Base-by-base conservation (phyloP, 139 green algal genomes). In the Pleodorina starrii region DNA sequence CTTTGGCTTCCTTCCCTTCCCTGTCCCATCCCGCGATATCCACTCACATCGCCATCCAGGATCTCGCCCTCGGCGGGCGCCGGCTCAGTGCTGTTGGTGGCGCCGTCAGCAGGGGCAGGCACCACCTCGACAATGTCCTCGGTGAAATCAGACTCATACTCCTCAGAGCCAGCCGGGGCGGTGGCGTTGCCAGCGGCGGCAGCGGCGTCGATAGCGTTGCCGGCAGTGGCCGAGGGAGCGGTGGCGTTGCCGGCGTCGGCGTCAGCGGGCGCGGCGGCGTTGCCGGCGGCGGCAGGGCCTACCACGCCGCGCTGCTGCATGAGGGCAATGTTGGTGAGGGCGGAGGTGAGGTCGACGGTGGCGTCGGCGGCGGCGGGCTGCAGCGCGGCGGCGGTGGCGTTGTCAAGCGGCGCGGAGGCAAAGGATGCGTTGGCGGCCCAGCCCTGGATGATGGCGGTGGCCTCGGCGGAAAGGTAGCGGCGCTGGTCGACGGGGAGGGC, bases 321-420 rank as follows among this genome's bases (percentile, higher is more conserved):
- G 63, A 88, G 82, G 2, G 82, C 82, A 23, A 88, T 79, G 66
- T 60, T 21, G 66, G 82, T 88, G 82, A 88, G 82, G 19, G n/a
- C 46, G 5, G 32, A 36, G 6, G 82, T 88, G 63, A 88, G 82
- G 82, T 88, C 82, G 4, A 79, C 66, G 19, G 78, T 3, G 51
- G 21, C 27, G 36, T 29, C 78, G 3, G 51, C 25, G 21, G 36
- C 35, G 9, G 5, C 9, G 78, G 78, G 78, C 0, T 19, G 38
- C 9, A 69, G 42, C 27, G 66, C 4, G 5, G 79, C 27, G 50
- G 60, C 38, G 12, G 40, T 32, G 79, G 79, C 38, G 57, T 12
- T 32, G 36, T 78, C 63, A 42, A 73, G 50, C 0, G 54, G 51
- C 11, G 78, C 78, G 57, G 51, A 19, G 36, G 42, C 27, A 35